Percentiles rank a stretch among this genome's conserved stretches.
phyloP scores from a whole-genome alignment of 2,329 filamentous ascomycete genomes.

The Colletotrichum sp. region DNA sequence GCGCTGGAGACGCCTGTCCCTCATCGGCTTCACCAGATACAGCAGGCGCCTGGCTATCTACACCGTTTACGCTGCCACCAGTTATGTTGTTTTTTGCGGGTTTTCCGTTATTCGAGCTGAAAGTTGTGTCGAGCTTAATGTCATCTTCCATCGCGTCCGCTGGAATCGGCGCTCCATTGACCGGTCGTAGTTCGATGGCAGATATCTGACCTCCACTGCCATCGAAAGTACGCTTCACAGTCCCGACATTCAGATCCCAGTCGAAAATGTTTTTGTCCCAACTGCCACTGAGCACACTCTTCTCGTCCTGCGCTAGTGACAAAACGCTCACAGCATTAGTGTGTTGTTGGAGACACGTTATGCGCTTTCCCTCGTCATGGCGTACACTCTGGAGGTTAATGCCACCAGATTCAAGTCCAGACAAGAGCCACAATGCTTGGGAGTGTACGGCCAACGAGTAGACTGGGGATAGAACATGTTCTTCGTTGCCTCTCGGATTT shows the following conservation, averaged over 20 bases:
- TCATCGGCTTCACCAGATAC: constrained; percentile 55
- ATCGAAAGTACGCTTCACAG: constrained; percentile 76
- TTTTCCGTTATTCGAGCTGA: constrained; percentile 75
- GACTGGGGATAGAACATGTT: constrained; percentile 80
- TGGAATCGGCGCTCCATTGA: constrained; percentile 77
- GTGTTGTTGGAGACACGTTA: constrained; percentile 81
- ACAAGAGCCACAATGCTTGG: constrained; percentile 88
- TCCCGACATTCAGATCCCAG: constrained; percentile 92
- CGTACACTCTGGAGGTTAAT: constrained; percentile 94
- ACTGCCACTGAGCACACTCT: constrained; percentile 85
- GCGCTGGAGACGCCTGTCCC: constrained; percentile 70
- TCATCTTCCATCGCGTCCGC: constrained; percentile 69
- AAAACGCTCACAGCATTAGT: constrained; percentile 92
- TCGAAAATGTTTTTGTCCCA: constrained; percentile 96
- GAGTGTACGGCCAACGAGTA: constrained; percentile 94
- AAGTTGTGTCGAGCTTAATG: constrained; percentile 65
- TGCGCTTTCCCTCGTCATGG: constrained; percentile 92
- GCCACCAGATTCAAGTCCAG: constrained; percentile 85
- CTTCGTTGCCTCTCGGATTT: constrained; percentile 52
- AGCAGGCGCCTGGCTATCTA: constrained; percentile 19
- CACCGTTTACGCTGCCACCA: constrained; percentile 21
- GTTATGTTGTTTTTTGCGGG: constrained; percentile 59
- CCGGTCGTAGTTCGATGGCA: constrained; percentile 82
- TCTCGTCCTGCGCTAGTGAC: constrained; percentile 82
- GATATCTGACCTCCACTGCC: constrained; percentile 85